Conservation (phyloP, 2,329 filamentous ascomycete species). For the Stromatinia cepivora region DNA sequence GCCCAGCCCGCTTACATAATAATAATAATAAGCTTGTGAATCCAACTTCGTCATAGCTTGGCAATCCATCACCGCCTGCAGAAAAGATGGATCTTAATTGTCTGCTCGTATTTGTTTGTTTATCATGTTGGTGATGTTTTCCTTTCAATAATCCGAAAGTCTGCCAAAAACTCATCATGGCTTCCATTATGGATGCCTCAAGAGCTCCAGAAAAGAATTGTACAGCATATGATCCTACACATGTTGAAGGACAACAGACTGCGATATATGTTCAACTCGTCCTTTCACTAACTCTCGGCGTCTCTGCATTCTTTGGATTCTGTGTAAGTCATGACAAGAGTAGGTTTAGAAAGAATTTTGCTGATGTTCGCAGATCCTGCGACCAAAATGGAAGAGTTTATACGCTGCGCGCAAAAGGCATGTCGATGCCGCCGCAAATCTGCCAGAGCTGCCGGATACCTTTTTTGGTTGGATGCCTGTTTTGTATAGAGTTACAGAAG, state of each 20-base stretch:
- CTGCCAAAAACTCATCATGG: slow-evolving; percentile 11
- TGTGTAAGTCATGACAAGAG: slow-evolving; percentile 55
- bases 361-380: slow-evolving; percentile 63
- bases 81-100: slow-evolving; percentile 5
- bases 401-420: slow-evolving; percentile 87
- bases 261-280: slow-evolving; percentile 61
- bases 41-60: slow-evolving; percentile 16
- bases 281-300: slow-evolving; percentile 69
- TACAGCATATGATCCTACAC: slow-evolving; percentile 32
- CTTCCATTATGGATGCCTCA: slow-evolving; percentile 27
- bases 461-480: slow-evolving; percentile 93
- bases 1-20: not conserved
- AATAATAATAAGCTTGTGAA: not conserved
- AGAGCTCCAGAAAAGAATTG: slow-evolving; percentile 31
- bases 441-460: slow-evolving; percentile 79
- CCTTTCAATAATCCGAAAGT: not conserved
- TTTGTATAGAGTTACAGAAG: slow-evolving; percentile 80
- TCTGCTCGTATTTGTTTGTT: not conserved
- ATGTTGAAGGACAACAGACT: slow-evolving; percentile 35
- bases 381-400: slow-evolving; percentile 86
- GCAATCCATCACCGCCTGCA: not conserved
- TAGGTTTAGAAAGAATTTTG: slow-evolving; percentile 17
- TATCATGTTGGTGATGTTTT: slow-evolving; percentile 11
- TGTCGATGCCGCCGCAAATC: slow-evolving; percentile 55
- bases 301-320: slow-evolving; percentile 72